These are phyloP conservation scores for Xylariaceae sp. DNA, from an alignment of 2,329 filamentous ascomycete species.

Conservation along the genomic window DNA sequence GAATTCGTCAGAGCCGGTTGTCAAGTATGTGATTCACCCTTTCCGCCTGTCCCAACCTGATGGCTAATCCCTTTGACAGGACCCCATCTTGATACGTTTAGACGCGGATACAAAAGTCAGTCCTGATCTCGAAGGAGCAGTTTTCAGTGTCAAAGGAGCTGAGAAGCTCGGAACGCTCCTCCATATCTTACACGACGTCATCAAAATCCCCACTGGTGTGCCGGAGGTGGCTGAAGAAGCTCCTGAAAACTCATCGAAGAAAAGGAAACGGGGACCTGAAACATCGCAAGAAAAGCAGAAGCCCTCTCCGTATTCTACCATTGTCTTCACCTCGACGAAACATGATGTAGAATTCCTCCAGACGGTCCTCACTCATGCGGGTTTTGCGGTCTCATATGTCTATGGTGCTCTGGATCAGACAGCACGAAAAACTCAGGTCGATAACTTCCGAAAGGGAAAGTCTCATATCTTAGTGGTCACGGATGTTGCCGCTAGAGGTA, in stretches of 20 bases:
- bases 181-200: constrained; percentile 83
- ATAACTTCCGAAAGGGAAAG: constrained; percentile 77
- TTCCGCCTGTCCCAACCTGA: not conserved
- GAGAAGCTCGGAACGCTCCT: constrained; percentile 93
- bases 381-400: constrained; percentile 86
- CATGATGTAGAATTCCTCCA: constrained; percentile 95
- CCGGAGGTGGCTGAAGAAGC: constrained; percentile 46
- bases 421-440: constrained; percentile 84
- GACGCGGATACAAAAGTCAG: constrained; percentile 96
- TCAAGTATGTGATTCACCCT: constrained; percentile 9
- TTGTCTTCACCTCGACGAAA: constrained; percentile 64
- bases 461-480: constrained; percentile 93
- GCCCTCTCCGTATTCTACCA: constrained; percentile 85
- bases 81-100: constrained; percentile 81
- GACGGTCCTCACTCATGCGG: constrained; percentile 69
- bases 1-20: constrained; percentile 87
- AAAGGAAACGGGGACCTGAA: constrained; percentile 60
- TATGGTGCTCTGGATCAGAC: constrained; percentile 94
- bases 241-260: constrained; percentile 51
- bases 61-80: constrained; percentile 54
- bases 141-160: constrained; percentile 85
- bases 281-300: constrained; percentile 55
- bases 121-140: constrained; percentile 89
- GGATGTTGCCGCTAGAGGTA: constrained; percentile 92
- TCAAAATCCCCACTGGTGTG: constrained; percentile 74